Evolutionary conservation across 352 stramenopile species (phyloP).

Genomic region (Aphanomyces cochlioides): DNA sequence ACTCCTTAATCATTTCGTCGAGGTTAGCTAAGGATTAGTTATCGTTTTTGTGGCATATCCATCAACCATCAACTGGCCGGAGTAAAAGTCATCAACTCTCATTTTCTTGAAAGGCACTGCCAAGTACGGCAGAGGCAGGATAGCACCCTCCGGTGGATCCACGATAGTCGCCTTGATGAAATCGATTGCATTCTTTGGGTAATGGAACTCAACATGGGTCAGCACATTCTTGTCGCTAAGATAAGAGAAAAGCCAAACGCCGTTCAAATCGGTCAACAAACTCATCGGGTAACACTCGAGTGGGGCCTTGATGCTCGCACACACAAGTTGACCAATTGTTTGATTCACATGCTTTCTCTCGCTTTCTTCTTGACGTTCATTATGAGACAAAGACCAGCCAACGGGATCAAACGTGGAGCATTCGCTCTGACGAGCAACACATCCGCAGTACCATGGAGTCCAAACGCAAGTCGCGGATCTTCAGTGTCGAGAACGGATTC

Average conservation of each 20-base stretch:
- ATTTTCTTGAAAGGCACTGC: constrained; percentile 22
- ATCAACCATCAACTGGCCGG: too few relatives aligned
- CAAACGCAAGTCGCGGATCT: constrained; percentile 37
- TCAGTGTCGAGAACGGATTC: constrained; percentile 31
- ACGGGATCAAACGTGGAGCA: constrained; percentile 33
- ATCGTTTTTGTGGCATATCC: too few relatives aligned
- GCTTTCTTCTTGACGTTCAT: constrained; percentile 33
- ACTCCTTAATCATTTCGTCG: too few relatives aligned
- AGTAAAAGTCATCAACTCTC: too few relatives aligned
- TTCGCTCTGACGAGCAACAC: constrained; percentile 37
- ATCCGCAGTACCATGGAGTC: constrained; percentile 37
- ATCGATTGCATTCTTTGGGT: constrained; percentile 35
- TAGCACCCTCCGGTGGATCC: too few relatives aligned
- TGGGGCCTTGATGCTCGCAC: constrained; percentile 35
- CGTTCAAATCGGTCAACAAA: constrained; percentile 39
- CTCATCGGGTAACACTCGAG: constrained; percentile 33
- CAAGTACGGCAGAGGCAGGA: too few relatives aligned
- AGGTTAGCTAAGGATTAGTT: too few relatives aligned
- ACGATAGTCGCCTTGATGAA: constrained; percentile 36
- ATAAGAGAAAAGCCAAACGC: constrained; percentile 36
- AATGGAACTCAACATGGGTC: constrained; percentile 32
- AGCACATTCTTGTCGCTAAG: constrained; percentile 33
- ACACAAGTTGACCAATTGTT: constrained; percentile 37
- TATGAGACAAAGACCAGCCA: constrained; percentile 37
- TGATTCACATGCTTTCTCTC: constrained; percentile 32